A percentile compares a stretch with the other conserved stretches of the same genome.
Evolutionary conservation across 108 stramenopile genomes (phyloP).

Genomic region (Stephanodiscus minutulus): DNA sequence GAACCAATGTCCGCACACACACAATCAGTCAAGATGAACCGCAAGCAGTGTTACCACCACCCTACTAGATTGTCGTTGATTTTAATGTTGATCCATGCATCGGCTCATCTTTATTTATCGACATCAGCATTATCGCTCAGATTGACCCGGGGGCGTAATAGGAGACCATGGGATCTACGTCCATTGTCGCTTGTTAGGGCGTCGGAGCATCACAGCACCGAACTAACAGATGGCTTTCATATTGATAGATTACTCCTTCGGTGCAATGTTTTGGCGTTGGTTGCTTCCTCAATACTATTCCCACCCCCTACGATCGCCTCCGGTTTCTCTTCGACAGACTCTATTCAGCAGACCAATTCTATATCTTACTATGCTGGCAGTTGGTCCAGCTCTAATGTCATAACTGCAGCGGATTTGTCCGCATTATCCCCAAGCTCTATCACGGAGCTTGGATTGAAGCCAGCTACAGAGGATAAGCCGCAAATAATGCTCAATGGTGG

Average conservation of each 20-base stretch:
- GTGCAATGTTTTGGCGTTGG: constrained; percentile 2
- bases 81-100: not conserved
- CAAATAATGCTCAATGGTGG: constrained; percentile 11
- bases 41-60: no score
- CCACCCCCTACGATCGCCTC: constrained; percentile 1
- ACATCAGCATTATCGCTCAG: not conserved
- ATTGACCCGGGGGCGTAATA: not conserved
- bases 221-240: not conserved
- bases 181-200: not conserved
- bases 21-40: no score
- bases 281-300: not conserved
- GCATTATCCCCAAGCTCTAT: not conserved
- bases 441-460: constrained; percentile 8
- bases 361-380: no score
- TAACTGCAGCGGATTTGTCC: not conserved
- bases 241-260: not conserved
- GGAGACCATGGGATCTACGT: not conserved
- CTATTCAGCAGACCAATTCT: constrained; percentile 6
- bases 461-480: constrained; percentile 3
- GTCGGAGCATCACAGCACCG: not conserved
- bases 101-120: not conserved
- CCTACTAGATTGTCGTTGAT: not conserved
- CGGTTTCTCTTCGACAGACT: not conserved
- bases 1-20: no score
- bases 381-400: not conserved